Percentiles rank a stretch among this genome's conserved stretches.
phyloP scores from a whole-genome alignment of 1,284 basidiomycete species.

The Porogramme epimiltina region DNA sequence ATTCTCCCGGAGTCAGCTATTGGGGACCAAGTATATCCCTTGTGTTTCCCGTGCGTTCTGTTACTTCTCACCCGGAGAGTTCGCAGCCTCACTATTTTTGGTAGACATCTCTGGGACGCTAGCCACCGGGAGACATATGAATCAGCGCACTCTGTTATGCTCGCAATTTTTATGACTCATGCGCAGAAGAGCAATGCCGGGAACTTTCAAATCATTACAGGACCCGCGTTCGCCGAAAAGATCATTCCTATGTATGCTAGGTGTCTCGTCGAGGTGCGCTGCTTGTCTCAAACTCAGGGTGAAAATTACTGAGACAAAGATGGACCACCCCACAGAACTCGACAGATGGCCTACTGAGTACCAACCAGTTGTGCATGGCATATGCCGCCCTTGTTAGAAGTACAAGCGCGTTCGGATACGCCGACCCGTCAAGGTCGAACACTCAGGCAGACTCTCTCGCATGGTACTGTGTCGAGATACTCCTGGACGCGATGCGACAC shows the following conservation, averaged over 20 bases:
- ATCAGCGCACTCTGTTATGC: conserved; percentile 73
- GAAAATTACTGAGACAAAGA: neutral
- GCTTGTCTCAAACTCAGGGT: neutral
- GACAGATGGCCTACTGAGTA: conserved; percentile 53
- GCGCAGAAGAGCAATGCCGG: conserved; percentile 39
- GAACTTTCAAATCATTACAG: conserved; percentile 17
- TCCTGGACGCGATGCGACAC: conserved; percentile 45
- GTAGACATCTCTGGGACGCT: conserved; percentile 57
- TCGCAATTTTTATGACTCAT: conserved; percentile 65
- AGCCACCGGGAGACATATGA: conserved; percentile 69
- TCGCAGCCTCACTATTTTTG: conserved; percentile 4
- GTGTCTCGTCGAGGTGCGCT: conserved; percentile 64
- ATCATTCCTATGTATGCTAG: conserved; percentile 69
- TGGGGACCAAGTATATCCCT: conserved; percentile 50
- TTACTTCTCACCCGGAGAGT: neutral
- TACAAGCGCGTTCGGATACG: conserved; percentile 39
- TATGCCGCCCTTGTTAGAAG: conserved; percentile 64
- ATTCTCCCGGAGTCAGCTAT: conserved; percentile 51
- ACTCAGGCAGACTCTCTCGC: conserved; percentile 42
- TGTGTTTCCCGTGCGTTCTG: conserved; percentile 60
- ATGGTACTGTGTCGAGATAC: conserved; percentile 60
- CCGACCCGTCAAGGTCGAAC: neutral
- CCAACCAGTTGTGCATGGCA: conserved; percentile 63
- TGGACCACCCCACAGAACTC: conserved; percentile 59
- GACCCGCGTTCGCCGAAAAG: conserved; percentile 43